Conservation (phyloP, 768 basidiomycete genomes). For the Postia placenta region DNA sequence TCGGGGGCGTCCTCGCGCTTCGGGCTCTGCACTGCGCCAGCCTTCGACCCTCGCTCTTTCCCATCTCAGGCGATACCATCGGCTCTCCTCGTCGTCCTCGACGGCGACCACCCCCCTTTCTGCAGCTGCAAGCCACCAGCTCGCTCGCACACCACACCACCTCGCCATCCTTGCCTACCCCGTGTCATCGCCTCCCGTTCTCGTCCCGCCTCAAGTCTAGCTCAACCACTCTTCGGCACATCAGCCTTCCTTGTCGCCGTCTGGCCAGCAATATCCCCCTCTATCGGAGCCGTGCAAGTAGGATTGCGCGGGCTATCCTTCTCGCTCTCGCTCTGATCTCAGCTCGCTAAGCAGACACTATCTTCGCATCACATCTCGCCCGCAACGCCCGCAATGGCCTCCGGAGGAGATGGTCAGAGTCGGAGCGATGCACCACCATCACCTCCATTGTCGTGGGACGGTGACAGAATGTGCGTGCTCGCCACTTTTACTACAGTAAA, state of each 20-base stretch:
- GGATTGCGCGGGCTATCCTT: background rate
- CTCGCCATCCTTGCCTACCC: background rate
- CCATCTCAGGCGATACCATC: conserved; percentile 15
- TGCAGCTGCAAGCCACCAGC: conserved; percentile 7
- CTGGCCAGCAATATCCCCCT: conserved; percentile 2
- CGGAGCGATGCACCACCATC: conserved; percentile 3
- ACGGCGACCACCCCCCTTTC: conserved; percentile 9
- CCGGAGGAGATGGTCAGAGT: conserved; percentile 9
- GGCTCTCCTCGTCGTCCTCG: conserved; percentile 7
- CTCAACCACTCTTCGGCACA: conserved; percentile 1
- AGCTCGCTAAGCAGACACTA: conserved; percentile 10
- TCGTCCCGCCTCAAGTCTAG: background rate
- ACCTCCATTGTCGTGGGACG: conserved; percentile 60
- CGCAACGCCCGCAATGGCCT: conserved; percentile 16
- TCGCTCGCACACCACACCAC: conserved; percentile 1
- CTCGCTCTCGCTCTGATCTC: conserved; percentile 2
- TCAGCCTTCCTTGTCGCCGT: background rate
- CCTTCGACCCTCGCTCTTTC: conserved; percentile 20
- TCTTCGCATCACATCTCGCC: conserved; percentile 7
- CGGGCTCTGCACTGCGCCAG: conserved; percentile 22
- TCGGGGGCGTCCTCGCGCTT: conserved; percentile 31
- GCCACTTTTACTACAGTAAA: conserved; percentile 25
- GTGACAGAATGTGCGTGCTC: conserved; percentile 64
- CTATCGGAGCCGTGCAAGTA: background rate
- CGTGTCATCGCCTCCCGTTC: conserved; percentile 3